Conservation (phyloP, 345 rosid genomes). For the Arabidopsis suecica region DNA sequence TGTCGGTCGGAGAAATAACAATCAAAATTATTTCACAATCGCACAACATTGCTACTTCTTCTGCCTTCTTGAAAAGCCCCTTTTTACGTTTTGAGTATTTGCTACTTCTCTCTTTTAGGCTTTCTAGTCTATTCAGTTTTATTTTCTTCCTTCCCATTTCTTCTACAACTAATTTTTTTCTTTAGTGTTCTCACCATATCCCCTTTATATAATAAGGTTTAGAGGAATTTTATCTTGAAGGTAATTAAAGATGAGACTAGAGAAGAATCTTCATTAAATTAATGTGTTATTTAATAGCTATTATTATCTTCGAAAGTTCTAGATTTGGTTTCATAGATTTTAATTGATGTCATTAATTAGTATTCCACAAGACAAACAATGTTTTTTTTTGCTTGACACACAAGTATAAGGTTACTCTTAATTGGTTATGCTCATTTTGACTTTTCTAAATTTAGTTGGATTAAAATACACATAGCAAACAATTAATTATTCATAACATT, state of each 20-base stretch:
- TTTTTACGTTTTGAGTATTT: conserved; percentile 58
- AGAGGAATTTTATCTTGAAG: neutral
- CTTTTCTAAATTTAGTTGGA: conserved; percentile 12
- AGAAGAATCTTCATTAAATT: conserved; percentile 8
- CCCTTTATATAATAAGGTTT: neutral
- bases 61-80: conserved; percentile 53
- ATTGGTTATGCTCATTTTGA: neutral
- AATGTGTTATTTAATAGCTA: neutral
- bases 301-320: conserved; percentile 3
- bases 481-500: neutral
- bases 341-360: neutral
- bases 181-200: neutral
- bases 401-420: neutral
- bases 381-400: neutral
- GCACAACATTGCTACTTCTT: conserved; percentile 23
- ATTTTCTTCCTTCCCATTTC: conserved; percentile 54
- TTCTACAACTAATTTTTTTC: neutral
- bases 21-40: conserved; percentile 20
- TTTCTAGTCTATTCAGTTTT: conserved; percentile 38
- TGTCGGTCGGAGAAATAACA: conserved; percentile 12
- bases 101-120: conserved; percentile 43
- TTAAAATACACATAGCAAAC: neutral
- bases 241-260: neutral
- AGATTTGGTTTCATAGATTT: neutral
- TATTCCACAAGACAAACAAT: neutral